These are phyloP conservation scores for Nicotiana rustica DNA, from an alignment of 305 asterid genomes.

Conservation along the genomic window DNA sequence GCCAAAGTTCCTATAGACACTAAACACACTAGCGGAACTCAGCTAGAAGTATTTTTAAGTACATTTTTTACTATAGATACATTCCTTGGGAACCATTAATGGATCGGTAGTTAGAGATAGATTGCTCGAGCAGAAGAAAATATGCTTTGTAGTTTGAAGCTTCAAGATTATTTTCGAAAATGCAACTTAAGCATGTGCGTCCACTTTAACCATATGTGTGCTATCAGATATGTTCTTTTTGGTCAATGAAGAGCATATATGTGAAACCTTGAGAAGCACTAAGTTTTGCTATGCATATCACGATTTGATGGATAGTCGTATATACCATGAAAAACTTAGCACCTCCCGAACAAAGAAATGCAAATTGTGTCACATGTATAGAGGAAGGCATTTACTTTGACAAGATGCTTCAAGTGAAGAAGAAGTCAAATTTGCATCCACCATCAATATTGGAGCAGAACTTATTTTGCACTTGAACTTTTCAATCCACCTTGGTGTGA, in stretches of 20 bases:
- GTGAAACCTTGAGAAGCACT: background rate
- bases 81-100: background rate
- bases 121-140: conserved; percentile 2
- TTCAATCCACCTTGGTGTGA: conserved; percentile 80
- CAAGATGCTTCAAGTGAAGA: conserved; percentile 74
- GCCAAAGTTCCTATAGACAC: background rate
- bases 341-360: conserved; percentile 9
- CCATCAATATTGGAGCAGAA: conserved; percentile 75
- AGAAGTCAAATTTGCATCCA: conserved; percentile 87
- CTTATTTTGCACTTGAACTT: conserved; percentile 62
- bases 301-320: background rate
- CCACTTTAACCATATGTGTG: background rate
- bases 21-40: background rate
- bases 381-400: conserved; percentile 49
- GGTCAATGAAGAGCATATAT: background rate
- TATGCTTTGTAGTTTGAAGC: background rate
- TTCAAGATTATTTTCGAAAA: background rate
- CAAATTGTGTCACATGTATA: background rate
- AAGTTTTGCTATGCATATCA: background rate
- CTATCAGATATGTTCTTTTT: background rate
- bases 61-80: background rate
- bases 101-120: background rate
- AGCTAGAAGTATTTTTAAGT: background rate
- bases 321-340: background rate
- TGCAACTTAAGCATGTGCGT: background rate